Percentiles rank a stretch among this genome's conserved stretches.
Conservation (phyloP, 768 basidiomycete species). For the Suillus spraguei region DNA sequence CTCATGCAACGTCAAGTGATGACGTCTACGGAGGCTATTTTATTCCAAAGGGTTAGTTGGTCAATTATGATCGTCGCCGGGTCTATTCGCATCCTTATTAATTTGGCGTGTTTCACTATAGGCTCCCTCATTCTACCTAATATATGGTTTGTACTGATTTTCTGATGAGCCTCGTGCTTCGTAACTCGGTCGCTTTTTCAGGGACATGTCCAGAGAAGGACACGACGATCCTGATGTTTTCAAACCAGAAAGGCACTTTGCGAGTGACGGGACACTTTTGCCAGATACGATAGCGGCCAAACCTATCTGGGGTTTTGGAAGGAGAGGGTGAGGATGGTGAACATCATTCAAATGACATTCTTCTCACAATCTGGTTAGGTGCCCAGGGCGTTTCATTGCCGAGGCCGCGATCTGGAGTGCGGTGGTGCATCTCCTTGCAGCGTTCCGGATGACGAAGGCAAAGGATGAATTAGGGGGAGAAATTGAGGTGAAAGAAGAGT, state of each 20-base stretch:
- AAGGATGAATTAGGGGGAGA: slow-evolving; percentile 28
- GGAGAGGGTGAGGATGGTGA: slow-evolving; percentile 20
- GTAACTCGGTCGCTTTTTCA: slow-evolving; percentile 7
- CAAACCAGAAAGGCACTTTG: slow-evolving; percentile 29
- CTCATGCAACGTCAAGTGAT: slow-evolving; percentile 35
- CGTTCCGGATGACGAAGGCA: slow-evolving; percentile 16
- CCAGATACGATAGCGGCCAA: slow-evolving; percentile 33
- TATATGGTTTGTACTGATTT: slow-evolving; percentile 26
- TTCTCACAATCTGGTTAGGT: slow-evolving; percentile 9
- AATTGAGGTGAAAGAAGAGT: slow-evolving; percentile 29
- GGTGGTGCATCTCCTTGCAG: slow-evolving; percentile 30
- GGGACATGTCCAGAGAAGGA: slow-evolving; percentile 35
- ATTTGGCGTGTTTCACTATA: background rate
- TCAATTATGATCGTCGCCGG: background rate
- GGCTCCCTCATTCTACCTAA: slow-evolving; percentile 28
- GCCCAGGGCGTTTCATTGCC: slow-evolving; percentile 34
- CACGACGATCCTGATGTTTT: slow-evolving; percentile 31
- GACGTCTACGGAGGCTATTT: slow-evolving; percentile 47
- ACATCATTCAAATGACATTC: background rate
- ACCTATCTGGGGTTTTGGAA: slow-evolving; percentile 32
- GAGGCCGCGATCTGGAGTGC: slow-evolving; percentile 35
- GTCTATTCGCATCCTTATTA: slow-evolving; percentile 8
- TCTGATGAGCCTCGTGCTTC: background rate
- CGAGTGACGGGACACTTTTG: slow-evolving; percentile 24
- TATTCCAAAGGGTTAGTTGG: slow-evolving; percentile 37